Conservation (phyloP, 768 basidiomycete genomes). For the Podaxis sp. region DNA sequence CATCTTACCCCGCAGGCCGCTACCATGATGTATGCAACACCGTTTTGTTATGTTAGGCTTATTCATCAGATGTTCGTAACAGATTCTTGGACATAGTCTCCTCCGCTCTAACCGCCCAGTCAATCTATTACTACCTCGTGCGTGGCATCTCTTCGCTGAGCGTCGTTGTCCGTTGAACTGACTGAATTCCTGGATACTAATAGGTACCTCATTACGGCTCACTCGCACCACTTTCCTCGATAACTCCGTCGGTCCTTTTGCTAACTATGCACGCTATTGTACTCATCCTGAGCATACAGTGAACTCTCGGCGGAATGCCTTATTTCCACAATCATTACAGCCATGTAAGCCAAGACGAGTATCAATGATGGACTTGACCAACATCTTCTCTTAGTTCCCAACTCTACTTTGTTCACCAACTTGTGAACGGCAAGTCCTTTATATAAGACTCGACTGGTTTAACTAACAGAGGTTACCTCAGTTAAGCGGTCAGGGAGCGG, state of each 20-base stretch:
- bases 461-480: constrained; percentile 4
- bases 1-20: constrained; percentile 20
- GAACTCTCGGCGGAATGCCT: constrained; percentile 40
- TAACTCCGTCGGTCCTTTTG: constrained; percentile 36
- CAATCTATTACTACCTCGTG: constrained; percentile 46
- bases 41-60: neutral
- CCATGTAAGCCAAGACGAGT: constrained; percentile 31
- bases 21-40: constrained; percentile 26
- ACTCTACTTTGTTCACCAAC: constrained; percentile 42
- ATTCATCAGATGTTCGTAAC: constrained; percentile 1
- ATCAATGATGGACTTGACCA: neutral
- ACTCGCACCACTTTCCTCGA: constrained; percentile 32
- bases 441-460: neutral
- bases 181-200: constrained; percentile 12
- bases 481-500: constrained; percentile 27
- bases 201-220: constrained; percentile 47
- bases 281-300: neutral
- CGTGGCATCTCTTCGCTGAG: constrained; percentile 1
- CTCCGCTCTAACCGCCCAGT: constrained; percentile 40
- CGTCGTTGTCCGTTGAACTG: neutral
- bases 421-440: constrained; percentile 31
- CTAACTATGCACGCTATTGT: neutral
- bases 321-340: constrained; percentile 40
- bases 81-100: constrained; percentile 38
- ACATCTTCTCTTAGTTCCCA: constrained; percentile 35